Evolutionary conservation across 139 green algal species (phyloP), one percentile per base, ranked within the genome.

Genomic region (Nannochloris sp.): DNA sequence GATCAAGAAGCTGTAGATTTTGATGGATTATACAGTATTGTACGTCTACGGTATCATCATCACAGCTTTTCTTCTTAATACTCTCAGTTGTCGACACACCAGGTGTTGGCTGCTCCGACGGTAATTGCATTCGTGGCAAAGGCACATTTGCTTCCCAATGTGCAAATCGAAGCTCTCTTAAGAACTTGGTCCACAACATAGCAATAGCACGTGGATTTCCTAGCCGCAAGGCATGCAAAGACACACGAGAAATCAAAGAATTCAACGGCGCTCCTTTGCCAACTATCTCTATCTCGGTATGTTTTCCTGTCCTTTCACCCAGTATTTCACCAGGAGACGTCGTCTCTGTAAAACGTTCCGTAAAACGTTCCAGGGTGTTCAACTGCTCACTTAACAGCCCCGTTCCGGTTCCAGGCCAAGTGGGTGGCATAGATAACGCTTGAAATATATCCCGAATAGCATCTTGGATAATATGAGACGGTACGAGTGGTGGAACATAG

Each of bases 1-100:
- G 30, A 48, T 91, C 74, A 47, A 95, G 71, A 63, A 92, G 78
- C 73, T 90, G 74, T 31, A 95, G 82, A 72, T 92, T 92, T 82
- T 95, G 85, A n/a, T 95, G 87, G 37, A 92, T 74, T 58, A 92
- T 67, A 65, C 76, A 85, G 38, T 36, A 25, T 87, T 76, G 45
- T 87, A 71, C 48, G 81, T 81, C 27, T 47, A 48, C 12, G n/a
- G 6, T 25, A 33, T n/a, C 5, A 15, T 8, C 25, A 6, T 8
- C 7, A 54, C 44, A 15, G 42, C 23, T 13, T 60, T 56, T 37
- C 48, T 67, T 4, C 19, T 62, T 6, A 54, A 33, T 47, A n/a
- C 53, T 45, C 31, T 48, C 35, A n/a, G n/a, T n/a, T n/a, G n/a
- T n/a, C n/a, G n/a, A n/a, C n/a, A n/a, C n/a, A n/a, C n/a, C n/a